These are phyloP conservation scores for Flaveria bidentis DNA, from an alignment of 129 eudicot genomes.

Conservation along the genomic window DNA sequence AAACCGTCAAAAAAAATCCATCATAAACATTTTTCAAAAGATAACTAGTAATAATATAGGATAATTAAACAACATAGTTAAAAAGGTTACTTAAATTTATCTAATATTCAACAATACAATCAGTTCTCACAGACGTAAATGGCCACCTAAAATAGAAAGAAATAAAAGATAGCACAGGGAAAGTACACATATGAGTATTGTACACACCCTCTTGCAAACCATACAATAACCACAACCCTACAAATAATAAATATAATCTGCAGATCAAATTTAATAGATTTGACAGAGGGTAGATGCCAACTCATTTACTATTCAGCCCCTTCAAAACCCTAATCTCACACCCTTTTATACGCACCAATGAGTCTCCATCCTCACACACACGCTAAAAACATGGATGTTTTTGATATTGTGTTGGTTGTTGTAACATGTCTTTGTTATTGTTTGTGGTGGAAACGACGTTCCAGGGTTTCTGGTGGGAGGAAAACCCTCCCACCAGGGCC, in stretches of 20 bases:
- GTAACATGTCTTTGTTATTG: slow-evolving; percentile 44
- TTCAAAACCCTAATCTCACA: slow-evolving; percentile 23
- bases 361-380: slow-evolving; percentile 9
- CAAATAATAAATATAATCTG: slow-evolving; percentile 29
- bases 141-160: too few species aligned
- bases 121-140: too few species aligned
- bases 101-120: too few species aligned
- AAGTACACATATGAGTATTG: slow-evolving; percentile 3
- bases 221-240: slow-evolving; percentile 23
- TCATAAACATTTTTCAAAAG: too few species aligned
- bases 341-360: slow-evolving; percentile 13
- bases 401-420: slow-evolving; percentile 43
- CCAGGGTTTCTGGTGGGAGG: slow-evolving; percentile 27
- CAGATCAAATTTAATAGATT: slow-evolving; percentile 33
- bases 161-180: background rate
- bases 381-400: slow-evolving; percentile 46
- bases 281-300: slow-evolving; percentile 45
- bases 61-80: too few species aligned
- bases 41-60: too few species aligned
- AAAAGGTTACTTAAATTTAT: too few species aligned
- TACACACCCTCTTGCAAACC: slow-evolving; percentile 12
- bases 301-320: slow-evolving; percentile 39
- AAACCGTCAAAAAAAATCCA: too few species aligned
- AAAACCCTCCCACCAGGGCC: slow-evolving; percentile 89
- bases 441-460: slow-evolving; percentile 63